These are phyloP conservation scores for Proliferodiscus dingleyae DNA, from an alignment of 2,329 filamentous ascomycete species.

Conservation along the genomic window DNA sequence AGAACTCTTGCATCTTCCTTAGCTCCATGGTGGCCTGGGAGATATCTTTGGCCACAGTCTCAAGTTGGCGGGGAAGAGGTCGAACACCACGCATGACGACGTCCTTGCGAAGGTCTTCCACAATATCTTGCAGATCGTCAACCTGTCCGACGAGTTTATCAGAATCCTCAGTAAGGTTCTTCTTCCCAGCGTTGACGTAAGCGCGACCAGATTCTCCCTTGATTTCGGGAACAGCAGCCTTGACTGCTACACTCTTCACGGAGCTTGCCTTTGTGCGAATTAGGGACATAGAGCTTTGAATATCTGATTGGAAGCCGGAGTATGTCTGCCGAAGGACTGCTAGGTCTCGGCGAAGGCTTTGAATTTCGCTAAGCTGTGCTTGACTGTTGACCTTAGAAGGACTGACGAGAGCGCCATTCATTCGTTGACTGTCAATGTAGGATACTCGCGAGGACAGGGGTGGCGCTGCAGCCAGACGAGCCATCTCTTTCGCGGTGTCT, in stretches of 20 bases:
- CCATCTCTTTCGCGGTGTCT: constrained; percentile 83
- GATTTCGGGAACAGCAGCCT: constrained; percentile 64
- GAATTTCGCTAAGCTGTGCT: constrained; percentile 70
- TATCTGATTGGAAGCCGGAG: constrained; percentile 81
- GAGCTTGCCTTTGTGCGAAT: constrained; percentile 76
- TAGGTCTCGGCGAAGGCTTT: constrained; percentile 78
- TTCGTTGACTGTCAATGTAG: constrained; percentile 22
- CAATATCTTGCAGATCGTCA: constrained; percentile 93
- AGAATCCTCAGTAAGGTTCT: constrained; percentile 78
- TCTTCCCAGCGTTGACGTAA: constrained; percentile 83
- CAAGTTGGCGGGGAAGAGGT: constrained; percentile 83
- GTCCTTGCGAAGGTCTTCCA: constrained; percentile 96
- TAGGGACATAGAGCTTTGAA: constrained; percentile 79
- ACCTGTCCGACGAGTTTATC: constrained; percentile 88
- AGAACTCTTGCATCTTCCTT: constrained; percentile 89
- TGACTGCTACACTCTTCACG: constrained; percentile 71
- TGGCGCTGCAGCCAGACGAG: constrained; percentile 37
- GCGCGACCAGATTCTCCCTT: constrained; percentile 75
- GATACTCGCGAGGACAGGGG: constrained; percentile 24
- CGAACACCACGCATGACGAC: constrained; percentile 90
- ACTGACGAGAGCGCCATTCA: constrained; percentile 26
- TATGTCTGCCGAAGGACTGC: constrained; percentile 92
- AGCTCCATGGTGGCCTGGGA: constrained; percentile 75
- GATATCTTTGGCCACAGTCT: constrained; percentile 85
- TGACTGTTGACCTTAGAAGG: constrained; percentile 34